Evolutionary conservation across 148 eudicot genomes (phyloP), one percentile per base, ranked within the genome.

Genomic region (Bassia scoparia): DNA sequence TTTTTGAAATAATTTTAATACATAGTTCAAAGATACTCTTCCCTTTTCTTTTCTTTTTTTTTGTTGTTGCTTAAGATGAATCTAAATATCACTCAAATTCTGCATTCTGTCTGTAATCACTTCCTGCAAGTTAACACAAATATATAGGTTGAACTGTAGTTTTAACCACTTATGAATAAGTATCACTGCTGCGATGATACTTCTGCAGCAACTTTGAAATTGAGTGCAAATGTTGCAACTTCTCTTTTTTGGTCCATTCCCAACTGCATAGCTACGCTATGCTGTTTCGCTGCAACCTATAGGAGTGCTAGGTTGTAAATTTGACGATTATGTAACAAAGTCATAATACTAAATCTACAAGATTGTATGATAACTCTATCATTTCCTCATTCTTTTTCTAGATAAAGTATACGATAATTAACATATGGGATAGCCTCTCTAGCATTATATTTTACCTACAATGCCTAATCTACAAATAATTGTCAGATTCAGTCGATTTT

Each of bases 381-480:
- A 30, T 29, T 50, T 38, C 38, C 58, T 61, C 24, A 15, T 17
- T n/a, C 38, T 33, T 61, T 61, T 37, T 61, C 8, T 16, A 52
- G 56, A 52, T 21, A 16, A 7, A 6, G 4, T 20, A 52, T 20
- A 18, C 16, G 11, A 49, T 2, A 49, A 10, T 15, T 52, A 18
- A 18, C 20, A 61, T 18, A 9, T 34, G n/a, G 48, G 44, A 63
- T 63, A 37, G 67, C 46, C 38, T 63, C 48, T n/a, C 33, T 48
- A 9, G 34, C 56, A 63, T 63, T 44, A 72, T 66, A n/a, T n/a
- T n/a, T n/a, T n/a, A 29, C 69, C 61, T 73, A n/a, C 38, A 63
- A 16, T 23, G 20, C 69, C 70, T 74, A 67, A 35, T 62, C 26
- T 38, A 50, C 27, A 24, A 67, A 37, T 43, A 59, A 46, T n/a